phyloP scores from a whole-genome alignment of 164 flowering plant genomes.

The Saururus chinensis region DNA sequence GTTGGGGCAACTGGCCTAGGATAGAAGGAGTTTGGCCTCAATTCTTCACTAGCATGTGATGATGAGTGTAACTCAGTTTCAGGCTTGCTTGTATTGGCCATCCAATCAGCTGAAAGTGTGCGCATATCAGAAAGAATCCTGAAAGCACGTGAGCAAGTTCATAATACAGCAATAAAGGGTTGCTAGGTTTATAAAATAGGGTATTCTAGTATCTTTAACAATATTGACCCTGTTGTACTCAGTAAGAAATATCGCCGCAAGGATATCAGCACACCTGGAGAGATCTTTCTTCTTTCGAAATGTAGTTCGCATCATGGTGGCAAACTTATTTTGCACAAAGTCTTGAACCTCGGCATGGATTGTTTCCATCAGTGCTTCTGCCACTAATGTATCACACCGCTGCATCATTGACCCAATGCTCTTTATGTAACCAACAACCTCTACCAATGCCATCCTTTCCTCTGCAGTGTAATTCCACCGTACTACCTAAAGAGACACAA shows the following conservation, averaged over 20 bases:
- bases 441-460: conserved; percentile 83
- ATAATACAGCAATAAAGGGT: conserved; percentile 11
- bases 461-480: conserved; percentile 81
- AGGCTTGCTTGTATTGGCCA: conserved; percentile 88
- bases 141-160: conserved; percentile 19
- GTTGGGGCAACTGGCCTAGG: conserved; percentile 99
- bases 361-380: conserved; percentile 97
- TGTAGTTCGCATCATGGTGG: conserved; percentile 88
- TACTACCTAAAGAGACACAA: conserved; percentile 52
- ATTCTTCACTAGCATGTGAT: conserved; percentile 78
- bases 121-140: conserved; percentile 99
- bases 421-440: conserved; percentile 86
- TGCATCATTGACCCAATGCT: conserved; percentile 91
- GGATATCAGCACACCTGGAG: conserved; percentile 45
- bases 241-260: neutral
- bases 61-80: conserved; percentile 54
- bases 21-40: conserved; percentile 54
- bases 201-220: too few relatives aligned
- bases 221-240: neutral
- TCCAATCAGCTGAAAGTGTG: conserved; percentile 99
- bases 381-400: conserved; percentile 71
- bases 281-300: conserved; percentile 94
- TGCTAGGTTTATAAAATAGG: neutral
- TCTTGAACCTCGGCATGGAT: conserved; percentile 98
- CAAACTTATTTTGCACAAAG: conserved; percentile 91